phyloP scores from a whole-genome alignment of 305 asterid species.

The Galium porrigens region DNA sequence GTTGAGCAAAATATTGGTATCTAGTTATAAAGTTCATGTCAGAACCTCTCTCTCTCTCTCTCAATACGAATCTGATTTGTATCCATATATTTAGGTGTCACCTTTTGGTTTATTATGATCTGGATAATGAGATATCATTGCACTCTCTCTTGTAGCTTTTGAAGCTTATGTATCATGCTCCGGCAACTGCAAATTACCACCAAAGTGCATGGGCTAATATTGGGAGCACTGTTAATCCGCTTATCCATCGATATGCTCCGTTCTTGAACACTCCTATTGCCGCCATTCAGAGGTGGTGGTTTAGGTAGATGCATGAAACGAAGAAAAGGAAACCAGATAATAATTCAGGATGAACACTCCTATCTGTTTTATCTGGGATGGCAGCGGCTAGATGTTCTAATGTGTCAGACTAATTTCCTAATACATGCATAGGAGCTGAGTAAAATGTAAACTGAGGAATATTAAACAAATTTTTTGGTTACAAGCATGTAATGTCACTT shows the following conservation, averaged over 20 bases:
- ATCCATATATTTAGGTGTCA: background rate
- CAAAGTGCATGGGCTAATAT: conserved; percentile 78
- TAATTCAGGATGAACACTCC: background rate
- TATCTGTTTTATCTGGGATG: background rate
- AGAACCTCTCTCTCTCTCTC: background rate
- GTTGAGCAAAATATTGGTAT: background rate
- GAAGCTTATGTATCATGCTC: conserved; percentile 87
- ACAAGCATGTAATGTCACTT: background rate
- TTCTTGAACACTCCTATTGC: conserved; percentile 57
- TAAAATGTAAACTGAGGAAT: background rate
- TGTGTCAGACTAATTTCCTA: background rate
- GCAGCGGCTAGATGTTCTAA: conserved; percentile 1
- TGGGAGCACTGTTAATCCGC: conserved; percentile 45
- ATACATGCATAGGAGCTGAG: background rate
- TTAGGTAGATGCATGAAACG: conserved; percentile 35
- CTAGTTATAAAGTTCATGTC: background rate
- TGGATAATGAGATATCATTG: background rate
- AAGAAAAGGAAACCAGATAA: background rate
- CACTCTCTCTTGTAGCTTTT: conserved; percentile 37
- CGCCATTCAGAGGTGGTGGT: conserved; percentile 70
- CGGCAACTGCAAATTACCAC: conserved; percentile 71
- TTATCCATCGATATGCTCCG: conserved; percentile 56
- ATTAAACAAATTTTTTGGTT: background rate
- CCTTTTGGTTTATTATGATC: background rate
- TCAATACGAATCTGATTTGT: background rate